Percentiles rank a stretch among this genome's conserved stretches.
phyloP scores from a whole-genome alignment of 768 basidiomycete species.

The Obba rivulosa region DNA sequence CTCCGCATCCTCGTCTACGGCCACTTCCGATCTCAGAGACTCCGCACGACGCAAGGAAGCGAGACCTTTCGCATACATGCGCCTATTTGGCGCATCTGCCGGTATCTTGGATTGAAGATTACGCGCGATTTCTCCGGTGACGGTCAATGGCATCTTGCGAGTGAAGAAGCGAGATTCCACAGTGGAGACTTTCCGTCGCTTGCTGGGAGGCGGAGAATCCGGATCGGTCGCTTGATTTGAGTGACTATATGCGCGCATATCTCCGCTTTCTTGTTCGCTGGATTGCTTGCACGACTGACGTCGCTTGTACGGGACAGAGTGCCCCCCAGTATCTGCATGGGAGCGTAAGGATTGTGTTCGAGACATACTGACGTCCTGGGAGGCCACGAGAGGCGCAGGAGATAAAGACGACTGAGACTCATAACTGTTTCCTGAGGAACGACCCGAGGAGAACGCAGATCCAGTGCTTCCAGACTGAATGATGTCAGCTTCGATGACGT shows the following conservation, averaged over 20 bases:
- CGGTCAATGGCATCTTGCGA: background rate
- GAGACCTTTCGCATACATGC: slow-evolving; percentile 24
- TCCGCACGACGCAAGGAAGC: slow-evolving; percentile 38
- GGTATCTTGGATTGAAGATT: background rate
- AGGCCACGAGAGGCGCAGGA: too few species aligned
- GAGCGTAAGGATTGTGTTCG: too few species aligned
- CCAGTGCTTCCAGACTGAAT: too few species aligned
- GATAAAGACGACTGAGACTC: too few species aligned
- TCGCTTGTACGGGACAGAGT: too few species aligned
- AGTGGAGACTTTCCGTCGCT: background rate
- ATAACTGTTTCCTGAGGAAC: too few species aligned
- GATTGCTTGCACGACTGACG: too few species aligned
- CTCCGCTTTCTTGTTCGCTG: background rate
- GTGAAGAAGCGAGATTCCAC: background rate
- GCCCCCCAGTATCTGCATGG: too few species aligned
- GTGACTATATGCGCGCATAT: background rate
- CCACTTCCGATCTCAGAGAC: slow-evolving; percentile 30
- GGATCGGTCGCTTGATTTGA: background rate
- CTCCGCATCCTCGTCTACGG: slow-evolving; percentile 16
- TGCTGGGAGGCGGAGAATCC: background rate
- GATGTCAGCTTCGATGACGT: too few species aligned
- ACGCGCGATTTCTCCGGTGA: background rate
- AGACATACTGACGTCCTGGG: too few species aligned
- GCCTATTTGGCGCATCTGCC: background rate
- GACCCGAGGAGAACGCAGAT: too few species aligned